Conservation (phyloP, 2,329 filamentous ascomycete species). For the Fusarium heterosporum region DNA sequence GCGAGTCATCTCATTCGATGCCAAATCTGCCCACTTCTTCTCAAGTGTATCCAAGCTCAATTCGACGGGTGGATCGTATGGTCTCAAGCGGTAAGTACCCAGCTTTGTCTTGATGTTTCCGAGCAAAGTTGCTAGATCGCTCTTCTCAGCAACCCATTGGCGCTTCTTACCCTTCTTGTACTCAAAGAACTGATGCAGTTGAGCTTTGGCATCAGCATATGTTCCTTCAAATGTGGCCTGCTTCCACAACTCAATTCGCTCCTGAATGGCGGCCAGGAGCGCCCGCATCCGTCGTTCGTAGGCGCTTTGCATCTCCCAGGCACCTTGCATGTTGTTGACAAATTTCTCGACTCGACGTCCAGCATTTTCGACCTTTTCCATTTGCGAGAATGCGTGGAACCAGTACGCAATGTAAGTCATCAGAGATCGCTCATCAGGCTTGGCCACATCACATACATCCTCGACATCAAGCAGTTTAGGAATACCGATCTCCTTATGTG, state of each 20-base stretch:
- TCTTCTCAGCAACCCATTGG: slow-evolving; percentile 97
- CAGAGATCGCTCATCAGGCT: slow-evolving; percentile 93
- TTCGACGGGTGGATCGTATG: slow-evolving; percentile 90
- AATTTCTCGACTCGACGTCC: slow-evolving; percentile 98
- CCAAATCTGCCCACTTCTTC: slow-evolving; percentile 80
- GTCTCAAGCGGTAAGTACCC: slow-evolving; percentile 89
- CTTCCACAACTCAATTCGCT: slow-evolving; percentile 81
- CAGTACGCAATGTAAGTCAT: slow-evolving; percentile 99
- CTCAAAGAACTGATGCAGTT: slow-evolving; percentile 82
- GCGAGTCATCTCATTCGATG: slow-evolving; percentile 85
- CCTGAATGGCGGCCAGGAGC: slow-evolving; percentile 78
- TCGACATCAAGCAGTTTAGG: slow-evolving; percentile 96
- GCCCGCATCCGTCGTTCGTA: slow-evolving; percentile 93
- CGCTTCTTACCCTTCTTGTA: slow-evolving; percentile 94
- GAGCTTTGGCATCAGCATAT: slow-evolving; percentile 90
- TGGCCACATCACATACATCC: slow-evolving; percentile 95
- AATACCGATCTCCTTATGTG: slow-evolving; percentile 95
- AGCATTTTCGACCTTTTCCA: slow-evolving; percentile 98
- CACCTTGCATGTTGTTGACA: slow-evolving; percentile 97
- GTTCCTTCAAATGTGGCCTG: slow-evolving; percentile 88
- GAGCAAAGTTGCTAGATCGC: slow-evolving; percentile 88
- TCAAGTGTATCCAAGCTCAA: slow-evolving; percentile 86
- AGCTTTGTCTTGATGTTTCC: slow-evolving; percentile 99
- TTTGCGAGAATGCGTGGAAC: slow-evolving; percentile 99
- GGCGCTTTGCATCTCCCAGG: slow-evolving; percentile 99